Evolutionary conservation across 2,329 filamentous ascomycete species (phyloP).

Genomic region (Eutypa lata): DNA sequence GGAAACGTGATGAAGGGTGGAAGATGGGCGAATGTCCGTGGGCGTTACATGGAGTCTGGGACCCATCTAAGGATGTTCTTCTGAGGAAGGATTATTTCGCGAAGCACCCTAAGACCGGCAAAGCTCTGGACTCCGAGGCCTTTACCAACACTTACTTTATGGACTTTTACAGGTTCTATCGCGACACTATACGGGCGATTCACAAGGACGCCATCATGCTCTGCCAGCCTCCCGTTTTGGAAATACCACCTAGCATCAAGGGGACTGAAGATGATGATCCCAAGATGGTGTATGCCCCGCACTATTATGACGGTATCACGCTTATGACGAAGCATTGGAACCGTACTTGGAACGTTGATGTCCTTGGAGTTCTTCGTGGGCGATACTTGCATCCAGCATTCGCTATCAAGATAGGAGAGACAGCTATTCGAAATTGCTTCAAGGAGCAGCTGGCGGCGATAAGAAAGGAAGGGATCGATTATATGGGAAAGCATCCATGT

Average conservation of each 20-base stretch:
- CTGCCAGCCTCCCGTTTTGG: conserved; percentile 86
- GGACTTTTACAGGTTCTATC: conserved; percentile 76
- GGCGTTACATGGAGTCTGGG: conserved; percentile 97
- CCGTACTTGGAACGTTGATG: conserved; percentile 92
- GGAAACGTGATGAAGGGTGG: conserved; percentile 84
- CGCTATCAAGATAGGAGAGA: conserved; percentile 88
- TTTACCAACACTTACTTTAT: conserved; percentile 94
- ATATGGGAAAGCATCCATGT: conserved; percentile 84
- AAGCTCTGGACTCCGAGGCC: conserved; percentile 72
- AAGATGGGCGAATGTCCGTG: conserved; percentile 92
- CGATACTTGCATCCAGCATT: conserved; percentile 86
- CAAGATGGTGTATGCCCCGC: conserved; percentile 86
- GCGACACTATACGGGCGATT: conserved; percentile 67
- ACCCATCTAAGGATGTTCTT: conserved; percentile 72
- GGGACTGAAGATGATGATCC: conserved; percentile 85
- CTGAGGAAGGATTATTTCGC: conserved; percentile 85
- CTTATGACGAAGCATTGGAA: conserved; percentile 99
- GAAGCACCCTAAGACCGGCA: conserved; percentile 70
- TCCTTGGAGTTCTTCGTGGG: conserved; percentile 86
- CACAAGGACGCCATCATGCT: conserved; percentile 84
- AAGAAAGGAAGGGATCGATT: conserved; percentile 79
- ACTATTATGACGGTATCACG: conserved; percentile 96
- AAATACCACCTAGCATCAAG: conserved; percentile 85
- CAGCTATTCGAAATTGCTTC: conserved; percentile 90
- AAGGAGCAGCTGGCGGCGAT: conserved; percentile 82